These are phyloP conservation scores for Pleodorina starrii DNA, from an alignment of 139 green algal genomes.

Conservation along the genomic window DNA sequence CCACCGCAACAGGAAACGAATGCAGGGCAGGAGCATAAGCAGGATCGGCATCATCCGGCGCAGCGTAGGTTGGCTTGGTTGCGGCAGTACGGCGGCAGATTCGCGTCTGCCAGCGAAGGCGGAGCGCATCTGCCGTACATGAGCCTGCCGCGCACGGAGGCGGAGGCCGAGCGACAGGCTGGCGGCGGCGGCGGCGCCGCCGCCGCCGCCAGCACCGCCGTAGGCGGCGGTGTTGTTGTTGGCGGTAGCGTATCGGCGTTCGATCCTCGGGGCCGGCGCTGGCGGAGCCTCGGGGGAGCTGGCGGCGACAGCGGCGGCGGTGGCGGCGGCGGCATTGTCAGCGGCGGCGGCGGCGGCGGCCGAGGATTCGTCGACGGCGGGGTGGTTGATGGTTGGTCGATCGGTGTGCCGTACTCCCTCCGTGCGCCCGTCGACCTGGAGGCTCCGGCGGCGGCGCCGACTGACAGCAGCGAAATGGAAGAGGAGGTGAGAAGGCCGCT, in stretches of 20 bases:
- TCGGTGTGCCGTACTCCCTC: not conserved
- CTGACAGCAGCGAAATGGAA: no score
- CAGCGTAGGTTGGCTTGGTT: not conserved
- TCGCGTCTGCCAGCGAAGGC: not conserved
- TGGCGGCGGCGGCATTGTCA: not conserved
- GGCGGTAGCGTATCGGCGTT: not conserved
- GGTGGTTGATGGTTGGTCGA: not conserved
- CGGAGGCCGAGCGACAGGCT: not conserved
- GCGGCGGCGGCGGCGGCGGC: not conserved
- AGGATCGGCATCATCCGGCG: not conserved
- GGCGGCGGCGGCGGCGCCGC: not conserved
- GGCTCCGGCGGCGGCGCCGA: not conserved
- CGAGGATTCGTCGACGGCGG: not conserved
- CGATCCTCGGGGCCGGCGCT: not conserved
- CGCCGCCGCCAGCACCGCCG: no score
- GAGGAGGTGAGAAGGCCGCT: no score
- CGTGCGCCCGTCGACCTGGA: not conserved
- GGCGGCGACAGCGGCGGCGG: not conserved
- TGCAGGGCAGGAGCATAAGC: not conserved
- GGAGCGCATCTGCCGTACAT: not conserved
- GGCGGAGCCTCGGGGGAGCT: not conserved
- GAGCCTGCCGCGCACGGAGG: not conserved
- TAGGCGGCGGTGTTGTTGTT: no score
- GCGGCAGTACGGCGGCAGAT: not conserved
- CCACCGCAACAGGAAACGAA: not conserved